Evolutionary conservation across 192 early-diverging fungal genomes (phyloP), one percentile per base, ranked within the genome.

Genomic region (Linnemannia hyalina): DNA sequence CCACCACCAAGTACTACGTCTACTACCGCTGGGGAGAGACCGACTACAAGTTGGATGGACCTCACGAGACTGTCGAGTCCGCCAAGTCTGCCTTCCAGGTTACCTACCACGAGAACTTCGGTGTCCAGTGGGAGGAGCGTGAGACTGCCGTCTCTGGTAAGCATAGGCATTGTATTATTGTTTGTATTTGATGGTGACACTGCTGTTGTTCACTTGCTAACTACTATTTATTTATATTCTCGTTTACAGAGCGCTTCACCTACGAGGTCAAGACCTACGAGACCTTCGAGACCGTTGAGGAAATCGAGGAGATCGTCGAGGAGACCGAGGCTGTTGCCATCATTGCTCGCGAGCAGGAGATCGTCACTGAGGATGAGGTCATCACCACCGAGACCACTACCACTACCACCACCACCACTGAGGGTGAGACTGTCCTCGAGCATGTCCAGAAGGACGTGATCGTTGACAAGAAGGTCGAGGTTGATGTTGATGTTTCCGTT

Each of bases 251-350:
- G 6, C 73, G 54, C 13, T 84, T 77, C 77, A 71, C 40, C 4
- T 79, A 79, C 52, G 49, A 84, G 60, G 69, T 79, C 20, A 74
- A 68, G 73, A 84, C 82, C 23, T 84, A 84, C 68, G 77, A 84
- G 71, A 38, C 63, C 4, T 75, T 79, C 46, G 77, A 84, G 74
- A 77, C 78, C 38, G 38, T 32, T 46, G 82, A 84, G 54, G 74
- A 79, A 29, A 23, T 84, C 60, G 82, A 84, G 73, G 82, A 84
- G 77, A 47, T 71, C 38, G 77, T 84, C 10, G 82, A 84, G 63
- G 82, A 84, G 63, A 71, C 55, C 65, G 82, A 84, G 54, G 77
- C 52, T n/a, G 29, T 44, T 0, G 71, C 75, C 40, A 29, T 84
- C 57, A 38, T 79, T 38, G 82, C 82, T 18, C 77, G 68, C 47